Conservation (phyloP, 371 early-diverging fungal genomes). For the Apophysomyces variabilis region DNA sequence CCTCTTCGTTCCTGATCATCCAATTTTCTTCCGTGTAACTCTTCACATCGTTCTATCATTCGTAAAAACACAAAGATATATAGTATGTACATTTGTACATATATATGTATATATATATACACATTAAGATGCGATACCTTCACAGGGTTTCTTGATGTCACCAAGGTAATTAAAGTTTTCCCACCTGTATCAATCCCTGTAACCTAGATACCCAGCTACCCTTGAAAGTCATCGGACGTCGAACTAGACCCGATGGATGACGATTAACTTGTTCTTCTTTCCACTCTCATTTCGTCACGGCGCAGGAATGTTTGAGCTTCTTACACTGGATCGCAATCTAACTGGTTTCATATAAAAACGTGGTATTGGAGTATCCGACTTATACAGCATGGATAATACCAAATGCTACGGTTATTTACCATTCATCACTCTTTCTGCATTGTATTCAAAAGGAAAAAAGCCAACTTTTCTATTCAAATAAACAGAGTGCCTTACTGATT, state of each 20-base stretch:
- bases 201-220: not conserved
- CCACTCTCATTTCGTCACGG: too few species aligned
- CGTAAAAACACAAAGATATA: not conserved
- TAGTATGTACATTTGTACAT: not conserved
- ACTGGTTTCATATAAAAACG: too few species aligned
- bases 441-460: not conserved
- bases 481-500: not conserved
- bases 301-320: too few species aligned
- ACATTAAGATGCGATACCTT: not conserved
- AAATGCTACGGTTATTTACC: not conserved
- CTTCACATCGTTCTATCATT: slow-evolving; percentile 2
- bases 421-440: not conserved
- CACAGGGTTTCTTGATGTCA: not conserved
- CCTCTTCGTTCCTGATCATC: not conserved
- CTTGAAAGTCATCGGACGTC: not conserved
- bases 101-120: too few species aligned
- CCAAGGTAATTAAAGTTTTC: not conserved
- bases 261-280: too few species aligned
- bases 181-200: not conserved
- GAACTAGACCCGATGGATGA: not conserved
- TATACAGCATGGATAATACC: too few species aligned
- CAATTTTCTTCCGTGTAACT: not conserved
- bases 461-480: not conserved
- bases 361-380: too few species aligned
- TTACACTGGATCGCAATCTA: too few species aligned